A percentile compares a stretch with the other conserved stretches of the same genome.
These are phyloP conservation scores for Colletotrichum musae DNA, from an alignment of 2,329 filamentous ascomycete genomes.

Conservation along the genomic window DNA sequence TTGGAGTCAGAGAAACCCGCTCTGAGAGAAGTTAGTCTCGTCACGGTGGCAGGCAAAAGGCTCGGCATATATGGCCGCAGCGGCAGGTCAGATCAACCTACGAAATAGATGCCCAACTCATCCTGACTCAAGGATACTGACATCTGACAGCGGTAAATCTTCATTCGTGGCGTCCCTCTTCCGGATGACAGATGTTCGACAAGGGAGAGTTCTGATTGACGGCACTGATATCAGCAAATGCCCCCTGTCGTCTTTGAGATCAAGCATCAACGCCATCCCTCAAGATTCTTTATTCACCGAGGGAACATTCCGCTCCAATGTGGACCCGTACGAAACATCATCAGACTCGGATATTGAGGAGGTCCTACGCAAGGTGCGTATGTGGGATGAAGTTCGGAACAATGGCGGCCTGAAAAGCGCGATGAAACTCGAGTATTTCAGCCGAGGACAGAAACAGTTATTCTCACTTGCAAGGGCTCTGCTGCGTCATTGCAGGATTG, in stretches of 20 bases:
- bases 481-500: background rate
- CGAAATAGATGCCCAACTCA: background rate
- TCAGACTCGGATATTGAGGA: background rate
- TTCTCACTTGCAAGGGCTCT: background rate
- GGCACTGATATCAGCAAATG: constrained; percentile 87
- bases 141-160: constrained; percentile 90
- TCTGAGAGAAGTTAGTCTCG: background rate
- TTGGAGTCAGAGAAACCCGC: background rate
- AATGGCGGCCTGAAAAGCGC: background rate
- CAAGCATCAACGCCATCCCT: constrained; percentile 71
- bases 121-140: background rate
- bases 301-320: constrained; percentile 63
- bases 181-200: constrained; percentile 90
- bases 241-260: constrained; percentile 81
- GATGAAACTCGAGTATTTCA: background rate
- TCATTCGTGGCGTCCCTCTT: constrained; percentile 93
- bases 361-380: background rate
- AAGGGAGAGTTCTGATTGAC: constrained; percentile 91
- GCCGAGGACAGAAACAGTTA: background rate
- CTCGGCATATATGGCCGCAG: constrained; percentile 10
- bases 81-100: constrained; percentile 1
- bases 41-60: background rate
- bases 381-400: background rate
- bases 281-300: constrained; percentile 67
- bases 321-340: constrained; percentile 47